Base-by-base conservation (phyloP, 495 filamentous ascomycete genomes). In the Penicillium egyptiacum region DNA sequence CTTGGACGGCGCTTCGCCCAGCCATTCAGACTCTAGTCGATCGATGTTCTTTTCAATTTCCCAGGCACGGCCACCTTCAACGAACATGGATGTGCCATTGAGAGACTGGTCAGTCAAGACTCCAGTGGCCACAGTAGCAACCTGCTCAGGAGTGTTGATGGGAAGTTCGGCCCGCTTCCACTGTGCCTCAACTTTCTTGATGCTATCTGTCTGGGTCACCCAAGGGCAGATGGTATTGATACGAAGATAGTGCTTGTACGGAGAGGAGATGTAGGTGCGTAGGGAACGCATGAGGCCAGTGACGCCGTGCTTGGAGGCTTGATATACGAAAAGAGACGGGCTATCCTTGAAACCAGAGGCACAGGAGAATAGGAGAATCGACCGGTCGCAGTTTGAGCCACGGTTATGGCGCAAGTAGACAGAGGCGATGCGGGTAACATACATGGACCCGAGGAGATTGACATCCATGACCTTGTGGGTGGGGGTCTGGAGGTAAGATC, bases 151-250 rank as follows among this genome's bases (percentile, higher is more conserved):
- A 0, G 64, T 66, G 56, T 81, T 83, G 19, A 77, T 53, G 0
- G 81, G 80, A 44, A 82, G 64, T 11, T 68, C 69, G 25, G 73
- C 76, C 54, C 70, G 61, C 19, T 64, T 55, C 80, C 81, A 83
- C 14, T 62, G 61, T 11, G 72, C 64, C 44, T 71, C 61, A 17
- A 81, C 69, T 16, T 72, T 75, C 40, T 68, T 66, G 9, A 76
- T 71, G 17, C 78, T 72, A 11, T 70, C 67, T 7, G 75, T 81
- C 42, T 74, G 62, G 2, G 78, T 81, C 65, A 79, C 76, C 80
- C 79, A 83, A 1, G 81, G 81, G 58, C 80, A 82, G 50, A 83
- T 71, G 14, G 76, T 75, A 59, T 83, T 84, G 54, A 77, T 72
- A 20, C 81, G 75, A 20, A 83, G 64, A 35, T 67, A 62, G 58